Evolutionary conservation across 2,329 filamentous ascomycete species (phyloP), one percentile per base, ranked within the genome.

Genomic region (Hymenotorrendiella dingleyae): DNA sequence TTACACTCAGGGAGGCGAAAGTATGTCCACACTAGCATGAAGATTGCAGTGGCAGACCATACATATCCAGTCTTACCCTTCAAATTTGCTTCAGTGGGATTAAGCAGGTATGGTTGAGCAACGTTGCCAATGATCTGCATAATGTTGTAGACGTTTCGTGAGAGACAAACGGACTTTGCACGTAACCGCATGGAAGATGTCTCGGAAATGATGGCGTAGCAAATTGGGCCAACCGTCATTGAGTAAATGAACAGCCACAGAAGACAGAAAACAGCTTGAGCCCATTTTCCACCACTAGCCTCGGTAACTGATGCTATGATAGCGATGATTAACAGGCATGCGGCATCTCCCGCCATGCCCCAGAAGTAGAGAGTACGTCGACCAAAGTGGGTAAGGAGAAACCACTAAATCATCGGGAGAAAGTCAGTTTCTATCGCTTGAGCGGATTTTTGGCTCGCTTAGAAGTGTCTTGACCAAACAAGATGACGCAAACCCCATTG

Each of bases 281-380:
- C 49, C 57, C 58, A 67, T n/a, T 54, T 47, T 10, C 68, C 52
- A 7, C 54, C 54, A 48, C 70, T 70, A 2, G 64, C 62, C 2
- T 64, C 60, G 0, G 66, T 66, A 3, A 69, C 64, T 38, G 65
- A 67, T 46, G 68, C 67, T 21, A 67, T 55, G 40, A 69, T 66
- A 33, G 67, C 71, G 17, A 68, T 64, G 42, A 73, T 46, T 53
- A 74, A 65, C 60, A 29, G 10, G 27, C 36, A 38, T 17, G 21
- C 16, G 19, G 21, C 21, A n/a, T 22, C 33, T 35, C 33, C 33
- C 19, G 33, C 60, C 3, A 58, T 20, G 47, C 72, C 72, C 60
- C 67, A 74, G 32, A 72, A 64, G 49, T 71, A 70, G 37, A 75
- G 66, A 3, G 65, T 64, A 4, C 71, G 65, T 4, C 73, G 67